These are phyloP conservation scores for Saturnispora sanitii DNA, from an alignment of 805 yeast species.

Conservation along the genomic window DNA sequence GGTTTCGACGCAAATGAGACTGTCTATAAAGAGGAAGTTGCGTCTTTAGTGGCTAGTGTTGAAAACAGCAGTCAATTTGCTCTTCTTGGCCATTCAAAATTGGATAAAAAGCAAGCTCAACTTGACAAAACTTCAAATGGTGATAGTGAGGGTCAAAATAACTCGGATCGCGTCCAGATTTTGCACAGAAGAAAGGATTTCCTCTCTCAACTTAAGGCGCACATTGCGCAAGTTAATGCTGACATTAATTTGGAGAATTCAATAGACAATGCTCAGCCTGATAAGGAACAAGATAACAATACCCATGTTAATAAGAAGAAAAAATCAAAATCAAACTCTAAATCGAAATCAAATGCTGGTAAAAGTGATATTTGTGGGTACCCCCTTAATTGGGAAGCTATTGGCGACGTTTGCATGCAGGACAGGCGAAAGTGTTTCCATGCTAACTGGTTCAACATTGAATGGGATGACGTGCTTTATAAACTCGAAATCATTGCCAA, in stretches of 20 bases:
- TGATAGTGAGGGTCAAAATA: no score
- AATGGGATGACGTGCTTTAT: conserved; percentile 28
- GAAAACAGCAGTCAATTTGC: conserved; percentile 18
- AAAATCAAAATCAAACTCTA: conserved; percentile 20
- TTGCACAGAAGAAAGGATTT: no score
- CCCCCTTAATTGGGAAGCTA: conserved; percentile 25
- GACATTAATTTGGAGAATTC: no score
- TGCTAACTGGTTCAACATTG: conserved; percentile 26
- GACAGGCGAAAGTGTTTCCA: conserved; percentile 54
- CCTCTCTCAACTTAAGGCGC: no score
- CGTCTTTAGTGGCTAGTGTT: conserved; percentile 12
- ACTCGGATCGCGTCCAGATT: no score
- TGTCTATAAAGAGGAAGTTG: conserved; percentile 2
- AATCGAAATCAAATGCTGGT: conserved; percentile 21
- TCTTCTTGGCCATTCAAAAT: no score
- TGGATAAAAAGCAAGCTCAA: no score
- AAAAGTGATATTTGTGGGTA: conserved; percentile 47
- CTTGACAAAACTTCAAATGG: no score
- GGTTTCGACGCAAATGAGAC: conserved; percentile 9
- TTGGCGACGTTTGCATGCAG: conserved; percentile 33
- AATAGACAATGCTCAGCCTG: not conserved
- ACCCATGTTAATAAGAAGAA: conserved; percentile 15
- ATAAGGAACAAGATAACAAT: conserved; percentile 4
- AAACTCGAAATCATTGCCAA: conserved; percentile 19
- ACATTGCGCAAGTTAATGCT: no score